These are phyloP conservation scores for Pythium aquatile DNA, from an alignment of 352 stramenopile species.

Conservation along the genomic window DNA sequence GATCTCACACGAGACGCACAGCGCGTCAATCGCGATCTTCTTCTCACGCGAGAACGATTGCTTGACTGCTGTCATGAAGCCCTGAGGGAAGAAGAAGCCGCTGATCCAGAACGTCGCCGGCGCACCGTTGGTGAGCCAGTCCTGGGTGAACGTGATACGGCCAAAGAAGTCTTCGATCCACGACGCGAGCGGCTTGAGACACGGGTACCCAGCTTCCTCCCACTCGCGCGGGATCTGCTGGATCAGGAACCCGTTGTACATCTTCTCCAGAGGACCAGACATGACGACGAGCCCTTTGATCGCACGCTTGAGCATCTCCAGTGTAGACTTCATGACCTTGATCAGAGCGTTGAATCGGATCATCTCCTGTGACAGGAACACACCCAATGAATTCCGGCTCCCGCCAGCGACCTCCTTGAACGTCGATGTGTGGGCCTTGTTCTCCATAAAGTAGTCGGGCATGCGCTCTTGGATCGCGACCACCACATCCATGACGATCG, in stretches of 20 bases:
- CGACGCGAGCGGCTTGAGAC: conserved; percentile 87
- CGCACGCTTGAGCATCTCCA: conserved; percentile 86
- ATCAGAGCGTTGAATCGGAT: conserved; percentile 90
- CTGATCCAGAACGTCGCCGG: conserved; percentile 89
- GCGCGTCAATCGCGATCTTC: conserved; percentile 91
- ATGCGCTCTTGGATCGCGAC: conserved; percentile 79
- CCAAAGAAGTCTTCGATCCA: conserved; percentile 94
- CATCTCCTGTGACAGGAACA: conserved; percentile 91
- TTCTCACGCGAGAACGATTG: conserved; percentile 91
- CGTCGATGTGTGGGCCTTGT: conserved; percentile 66
- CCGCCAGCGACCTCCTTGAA: conserved; percentile 80
- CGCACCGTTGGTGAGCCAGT: conserved; percentile 85
- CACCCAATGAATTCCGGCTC: conserved; percentile 91
- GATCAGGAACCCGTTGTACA: conserved; percentile 92
- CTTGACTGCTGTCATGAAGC: conserved; percentile 92
- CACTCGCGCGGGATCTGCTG: conserved; percentile 87
- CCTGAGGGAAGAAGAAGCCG: conserved; percentile 92
- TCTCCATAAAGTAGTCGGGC: conserved; percentile 63
- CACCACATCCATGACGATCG: conserved; percentile 84
- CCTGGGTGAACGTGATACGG: conserved; percentile 78
- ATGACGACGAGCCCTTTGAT: conserved; percentile 92
- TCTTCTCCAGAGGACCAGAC: conserved; percentile 87
- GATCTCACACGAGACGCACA: conserved; percentile 85
- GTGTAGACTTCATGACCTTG: conserved; percentile 78
- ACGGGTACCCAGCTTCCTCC: conserved; percentile 90